These are phyloP conservation scores for Neopestalotiopsis sp. DNA, from an alignment of 2,329 filamentous ascomycete species.

Conservation along the genomic window DNA sequence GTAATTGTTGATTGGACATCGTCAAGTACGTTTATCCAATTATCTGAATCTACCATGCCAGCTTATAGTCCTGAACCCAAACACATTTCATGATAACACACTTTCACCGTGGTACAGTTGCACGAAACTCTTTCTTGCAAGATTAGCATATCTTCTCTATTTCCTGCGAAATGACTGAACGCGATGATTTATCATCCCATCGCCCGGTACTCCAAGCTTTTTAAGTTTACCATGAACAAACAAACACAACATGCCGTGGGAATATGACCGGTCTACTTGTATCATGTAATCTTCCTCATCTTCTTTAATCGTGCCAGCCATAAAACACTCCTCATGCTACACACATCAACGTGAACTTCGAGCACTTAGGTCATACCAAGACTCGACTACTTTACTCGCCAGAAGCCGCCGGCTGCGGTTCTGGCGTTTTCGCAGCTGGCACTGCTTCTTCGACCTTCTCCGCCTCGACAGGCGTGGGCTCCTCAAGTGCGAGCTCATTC, in stretches of 20 bases:
- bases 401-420: constrained; percentile 14
- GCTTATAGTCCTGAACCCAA: no score
- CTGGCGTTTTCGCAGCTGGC: background rate
- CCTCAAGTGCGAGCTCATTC: constrained; percentile 61
- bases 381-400: constrained; percentile 2
- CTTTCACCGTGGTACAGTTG: background rate
- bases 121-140: background rate
- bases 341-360: background rate
- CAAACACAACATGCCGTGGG: background rate
- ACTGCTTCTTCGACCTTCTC: background rate
- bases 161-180: background rate
- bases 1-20: no score
- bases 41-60: no score
- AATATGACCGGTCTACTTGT: constrained; percentile 8
- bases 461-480: constrained; percentile 29
- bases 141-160: background rate
- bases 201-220: background rate
- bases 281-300: background rate
- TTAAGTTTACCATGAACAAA: background rate
- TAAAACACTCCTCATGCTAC: background rate
- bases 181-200: background rate
- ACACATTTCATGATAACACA: background rate
- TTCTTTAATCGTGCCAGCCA: background rate
- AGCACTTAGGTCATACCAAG: background rate
- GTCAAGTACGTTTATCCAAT: no score